These are phyloP conservation scores for Priceomyces carsonii DNA, from an alignment of 805 yeast genomes.

Conservation along the genomic window DNA sequence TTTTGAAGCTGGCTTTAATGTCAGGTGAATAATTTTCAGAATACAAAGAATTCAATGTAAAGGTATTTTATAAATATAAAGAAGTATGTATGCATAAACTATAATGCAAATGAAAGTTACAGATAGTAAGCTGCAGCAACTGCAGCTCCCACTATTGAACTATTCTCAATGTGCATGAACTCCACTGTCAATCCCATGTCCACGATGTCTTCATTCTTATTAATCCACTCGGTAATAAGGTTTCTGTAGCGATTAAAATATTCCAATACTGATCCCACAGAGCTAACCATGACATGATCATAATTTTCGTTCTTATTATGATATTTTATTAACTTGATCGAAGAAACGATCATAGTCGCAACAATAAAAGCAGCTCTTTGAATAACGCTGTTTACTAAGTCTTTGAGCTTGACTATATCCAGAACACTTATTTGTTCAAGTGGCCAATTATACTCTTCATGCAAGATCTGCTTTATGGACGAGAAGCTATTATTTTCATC, in stretches of 20 bases:
- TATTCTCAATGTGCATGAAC: slow-evolving; percentile 43
- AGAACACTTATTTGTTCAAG: slow-evolving; percentile 13
- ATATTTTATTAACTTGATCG: slow-evolving; percentile 24
- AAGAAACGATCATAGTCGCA: slow-evolving; percentile 42
- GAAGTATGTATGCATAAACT: slow-evolving; percentile 3
- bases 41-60: too few species aligned
- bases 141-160: slow-evolving; percentile 56
- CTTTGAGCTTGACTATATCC: slow-evolving; percentile 30
- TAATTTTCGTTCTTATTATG: slow-evolving; percentile 20
- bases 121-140: slow-evolving; percentile 47
- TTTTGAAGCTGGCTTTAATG: too few species aligned
- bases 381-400: slow-evolving; percentile 38
- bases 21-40: too few species aligned
- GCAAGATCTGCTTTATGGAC: slow-evolving; percentile 19
- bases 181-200: slow-evolving; percentile 32
- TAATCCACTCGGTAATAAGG: slow-evolving; percentile 23
- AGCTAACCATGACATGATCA: slow-evolving; percentile 41
- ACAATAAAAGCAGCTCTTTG: slow-evolving; percentile 47
- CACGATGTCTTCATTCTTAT: slow-evolving; percentile 22
- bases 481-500: slow-evolving; percentile 26
- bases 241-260: slow-evolving; percentile 41
- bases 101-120: slow-evolving; percentile 1
- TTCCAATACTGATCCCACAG: slow-evolving; percentile 53
- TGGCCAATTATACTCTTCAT: slow-evolving; percentile 22
- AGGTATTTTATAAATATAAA: too few species aligned